Evolutionary conservation across 2,329 filamentous ascomycete species (phyloP).

Genomic region (Didymellaceae sp.): DNA sequence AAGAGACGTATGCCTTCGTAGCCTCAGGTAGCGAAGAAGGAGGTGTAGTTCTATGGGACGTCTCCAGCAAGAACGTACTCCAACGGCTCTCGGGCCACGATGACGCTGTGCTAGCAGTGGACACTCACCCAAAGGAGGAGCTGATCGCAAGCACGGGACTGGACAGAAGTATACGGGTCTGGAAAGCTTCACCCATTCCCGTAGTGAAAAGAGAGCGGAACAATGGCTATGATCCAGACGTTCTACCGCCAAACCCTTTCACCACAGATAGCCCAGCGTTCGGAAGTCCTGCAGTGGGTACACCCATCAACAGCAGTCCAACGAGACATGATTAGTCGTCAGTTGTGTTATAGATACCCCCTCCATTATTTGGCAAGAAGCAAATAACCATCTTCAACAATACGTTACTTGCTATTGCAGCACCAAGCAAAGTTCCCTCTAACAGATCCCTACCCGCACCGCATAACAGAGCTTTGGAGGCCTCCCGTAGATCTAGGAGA

Average conservation of each 20-base stretch:
- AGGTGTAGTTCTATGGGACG: slow-evolving; percentile 86
- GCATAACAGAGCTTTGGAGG: too few species aligned
- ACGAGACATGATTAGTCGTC: slow-evolving; percentile 3
- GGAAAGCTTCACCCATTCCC: slow-evolving; percentile 8
- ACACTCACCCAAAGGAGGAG: slow-evolving; percentile 61
- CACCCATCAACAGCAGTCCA: slow-evolving; percentile 8
- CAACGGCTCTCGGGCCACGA: slow-evolving; percentile 67
- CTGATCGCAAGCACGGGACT: slow-evolving; percentile 68
- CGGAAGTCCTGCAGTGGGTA: slow-evolving; percentile 7
- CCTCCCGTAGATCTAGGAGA: too few species aligned
- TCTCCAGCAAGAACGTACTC: slow-evolving; percentile 77
- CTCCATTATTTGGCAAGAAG: neutral
- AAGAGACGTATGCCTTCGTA: slow-evolving; percentile 64
- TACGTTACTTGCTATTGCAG: too few species aligned
- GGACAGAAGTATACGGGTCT: slow-evolving; percentile 8
- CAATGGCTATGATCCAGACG: slow-evolving; percentile 30
- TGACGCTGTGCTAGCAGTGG: slow-evolving; percentile 65
- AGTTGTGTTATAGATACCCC: slow-evolving; percentile 7
- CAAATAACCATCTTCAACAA: too few species aligned
- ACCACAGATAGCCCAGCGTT: slow-evolving; percentile 16
- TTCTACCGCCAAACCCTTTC: slow-evolving; percentile 31
- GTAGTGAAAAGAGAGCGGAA: neutral
- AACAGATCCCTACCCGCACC: too few species aligned
- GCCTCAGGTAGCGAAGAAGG: slow-evolving; percentile 89
- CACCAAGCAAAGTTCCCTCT: too few species aligned